A percentile compares a stretch with the other conserved stretches of the same genome.
Conservation (phyloP, 2,329 filamentous ascomycete genomes). For the Magnaporthiopsis rhizophila region DNA sequence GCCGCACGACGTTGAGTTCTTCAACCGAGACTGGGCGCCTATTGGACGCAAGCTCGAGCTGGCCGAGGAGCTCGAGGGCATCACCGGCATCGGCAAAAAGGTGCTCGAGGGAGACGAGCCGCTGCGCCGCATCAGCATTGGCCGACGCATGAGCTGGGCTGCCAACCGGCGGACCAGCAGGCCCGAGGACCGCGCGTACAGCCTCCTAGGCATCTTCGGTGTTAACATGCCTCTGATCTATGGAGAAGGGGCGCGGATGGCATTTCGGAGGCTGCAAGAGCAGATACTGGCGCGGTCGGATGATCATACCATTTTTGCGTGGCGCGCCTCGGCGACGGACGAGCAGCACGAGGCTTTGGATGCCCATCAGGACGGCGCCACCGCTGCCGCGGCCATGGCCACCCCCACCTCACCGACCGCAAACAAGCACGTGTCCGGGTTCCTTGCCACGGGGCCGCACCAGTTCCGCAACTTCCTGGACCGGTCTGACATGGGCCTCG, state of each 20-base stretch:
- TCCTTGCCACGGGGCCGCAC: too few relatives aligned
- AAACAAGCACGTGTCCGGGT: too few relatives aligned
- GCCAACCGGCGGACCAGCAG: conserved; percentile 10
- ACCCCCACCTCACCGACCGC: too few relatives aligned
- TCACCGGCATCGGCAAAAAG: conserved; percentile 15
- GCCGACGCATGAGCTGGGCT: conserved; percentile 14
- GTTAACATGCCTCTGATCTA: conserved; percentile 15
- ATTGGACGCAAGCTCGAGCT: conserved; percentile 19
- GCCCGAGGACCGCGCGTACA: conserved; percentile 15
- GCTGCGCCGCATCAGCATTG: conserved; percentile 2
- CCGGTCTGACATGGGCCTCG: too few relatives aligned
- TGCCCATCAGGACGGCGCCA: too few relatives aligned
- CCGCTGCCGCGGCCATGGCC: too few relatives aligned
- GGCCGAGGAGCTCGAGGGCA: conserved; percentile 7
- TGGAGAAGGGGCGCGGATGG: conserved; percentile 11
- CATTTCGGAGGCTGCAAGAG: conserved; percentile 15
- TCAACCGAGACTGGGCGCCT: conserved; percentile 18
- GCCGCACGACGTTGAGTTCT: conserved; percentile 21
- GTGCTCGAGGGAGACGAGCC: conserved; percentile 11
- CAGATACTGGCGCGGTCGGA: conserved; percentile 11
- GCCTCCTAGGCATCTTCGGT: conserved; percentile 15
- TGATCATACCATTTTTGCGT: conserved; percentile 17
- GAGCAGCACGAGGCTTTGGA: too few relatives aligned
- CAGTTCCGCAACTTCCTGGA: too few relatives aligned
- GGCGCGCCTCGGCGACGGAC: conserved; percentile 7